Percentiles rank a stretch among this genome's conserved stretches.
phyloP scores from a whole-genome alignment of 257 asterid genomes.

The Schizonepeta tenuifolia region DNA sequence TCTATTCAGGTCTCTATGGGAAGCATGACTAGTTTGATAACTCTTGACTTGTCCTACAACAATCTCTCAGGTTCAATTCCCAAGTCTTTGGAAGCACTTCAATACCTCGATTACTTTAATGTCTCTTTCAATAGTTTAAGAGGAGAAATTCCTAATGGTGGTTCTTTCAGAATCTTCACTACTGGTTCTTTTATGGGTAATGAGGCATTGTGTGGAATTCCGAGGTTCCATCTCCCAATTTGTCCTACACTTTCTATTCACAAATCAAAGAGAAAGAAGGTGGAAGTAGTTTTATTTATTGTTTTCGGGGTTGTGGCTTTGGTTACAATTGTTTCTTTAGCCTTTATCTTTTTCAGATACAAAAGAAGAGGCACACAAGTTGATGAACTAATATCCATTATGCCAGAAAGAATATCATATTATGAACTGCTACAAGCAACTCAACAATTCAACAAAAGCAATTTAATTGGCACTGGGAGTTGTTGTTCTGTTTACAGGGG shows the following conservation, averaged over 20 bases:
- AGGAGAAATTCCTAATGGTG: conserved; percentile 38
- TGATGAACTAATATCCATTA: background rate
- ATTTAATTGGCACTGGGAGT: conserved; percentile 39
- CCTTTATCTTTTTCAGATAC: background rate
- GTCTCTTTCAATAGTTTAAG: conserved; percentile 36
- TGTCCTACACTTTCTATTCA: conserved; percentile 2
- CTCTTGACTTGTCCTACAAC: conserved; percentile 10
- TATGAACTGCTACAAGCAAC: conserved; percentile 37
- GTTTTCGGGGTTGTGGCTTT: background rate
- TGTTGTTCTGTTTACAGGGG: conserved; percentile 30
- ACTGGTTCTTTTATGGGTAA: conserved; percentile 26
- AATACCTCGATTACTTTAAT: conserved; percentile 19
- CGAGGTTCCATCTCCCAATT: conserved; percentile 20
- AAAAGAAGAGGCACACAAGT: background rate
- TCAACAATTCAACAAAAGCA: conserved; percentile 26
- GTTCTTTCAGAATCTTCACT: conserved; percentile 41
- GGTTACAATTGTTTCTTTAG: background rate
- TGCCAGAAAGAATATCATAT: conserved; percentile 32
- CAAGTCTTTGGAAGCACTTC: conserved; percentile 19
- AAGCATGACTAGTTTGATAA: conserved; percentile 23
- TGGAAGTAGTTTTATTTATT: background rate
- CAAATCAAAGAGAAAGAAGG: background rate
- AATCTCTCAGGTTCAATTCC: conserved; percentile 37
- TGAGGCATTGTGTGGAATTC: conserved; percentile 30
- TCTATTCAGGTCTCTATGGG: conserved; percentile 27